Evolutionary conservation across 495 filamentous ascomycete genomes (phyloP), one percentile per base, ranked within the genome.

Genomic region (Oidiodendron maius): DNA sequence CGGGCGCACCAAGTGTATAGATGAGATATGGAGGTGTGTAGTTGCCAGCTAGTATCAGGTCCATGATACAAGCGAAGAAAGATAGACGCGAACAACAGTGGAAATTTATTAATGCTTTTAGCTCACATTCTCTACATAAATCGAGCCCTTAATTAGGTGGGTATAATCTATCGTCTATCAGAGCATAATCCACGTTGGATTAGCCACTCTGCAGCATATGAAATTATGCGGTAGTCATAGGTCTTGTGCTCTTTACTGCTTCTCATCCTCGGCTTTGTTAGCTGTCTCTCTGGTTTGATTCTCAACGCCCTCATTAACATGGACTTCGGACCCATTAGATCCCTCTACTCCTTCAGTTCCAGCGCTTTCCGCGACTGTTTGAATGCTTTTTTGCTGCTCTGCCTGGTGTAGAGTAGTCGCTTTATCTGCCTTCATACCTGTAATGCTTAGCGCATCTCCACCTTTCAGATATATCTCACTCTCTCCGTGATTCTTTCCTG

Each of bases 401-500:
- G n/a, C n/a, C 13, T 23, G 17, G 3, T 6, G 15, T 30, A 15
- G 32, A 1, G 40, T 2, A 32, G 18, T 18, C 10, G 40, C 36
- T 32, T 22, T 18, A 12, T 17, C 42, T 10, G 46, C 18, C 21
- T 23, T 32, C 21, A 25, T 11, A 20, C 30, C 3, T n/a, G 18
- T 47, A 21, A 60, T 22, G 37, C 53, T 60, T 23, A 46, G 42
- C 12, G 26, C 40, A 40, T 53, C 34, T 21, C 43, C 61, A 21
- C 61, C 60, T 57, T 77, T 80, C 22, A 98, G 69, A 58, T 89
- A 94, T 42, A 77, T 75, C 69, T 98, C 93, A 30, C 75, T 81
- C 63, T 94, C 87, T 6, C 91, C 91, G 49, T 95, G 76, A 50
- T 75, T 71, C 65, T 86, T 86, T 5, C 91, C 93, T 4, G 74